Evolutionary conservation across 257 asterid species (phyloP), one percentile per base, ranked within the genome.

Genomic region (Voacanga thouarsii): DNA sequence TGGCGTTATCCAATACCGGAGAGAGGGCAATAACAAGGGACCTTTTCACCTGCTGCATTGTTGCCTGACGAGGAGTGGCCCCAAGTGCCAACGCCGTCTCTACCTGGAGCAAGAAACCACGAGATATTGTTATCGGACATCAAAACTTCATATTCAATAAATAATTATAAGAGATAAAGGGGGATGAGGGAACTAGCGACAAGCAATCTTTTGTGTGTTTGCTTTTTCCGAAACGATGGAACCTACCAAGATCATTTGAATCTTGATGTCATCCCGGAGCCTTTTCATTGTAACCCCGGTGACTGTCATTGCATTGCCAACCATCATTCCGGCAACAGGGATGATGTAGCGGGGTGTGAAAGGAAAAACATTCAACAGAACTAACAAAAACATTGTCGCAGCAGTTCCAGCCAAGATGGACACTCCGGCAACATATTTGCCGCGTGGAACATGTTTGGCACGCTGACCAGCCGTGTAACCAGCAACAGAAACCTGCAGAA

Each of bases 401-500:
- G 89, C 75, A 1, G 97, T 92, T 74, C 99, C 99, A 0, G 81
- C 85, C 9, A 94, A 86, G 75, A 94, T 94, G 43, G 99, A 90
- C 19, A 55, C 81, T n/a, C 97, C 99, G 0, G 99, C 99, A 0
- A 92, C 86, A 30, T 89, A 94, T 81, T 81, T 90, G 75, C 96
- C 99, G 19, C 96, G 66, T 0, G 99, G 97, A 15, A 94, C 94
- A 28, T 94, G 99, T 77, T 94, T 92, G 0, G 97, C 97, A 0
- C 97, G 96, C 77, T 94, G 95, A 15, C 99, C 97, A 0, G 99
- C 99, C 0, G 99, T 94, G 21, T 94, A 88, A 28, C 96, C 99
- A 10, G 97, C 99, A 2, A 94, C 81, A 3, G 80, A 78, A 18
- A 94, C 97, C 97, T 94, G 64, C 47, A 53, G 39, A 16, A 72